phyloP scores from a whole-genome alignment of 1,284 basidiomycete genomes.

The Fomitopsis pinicola region DNA sequence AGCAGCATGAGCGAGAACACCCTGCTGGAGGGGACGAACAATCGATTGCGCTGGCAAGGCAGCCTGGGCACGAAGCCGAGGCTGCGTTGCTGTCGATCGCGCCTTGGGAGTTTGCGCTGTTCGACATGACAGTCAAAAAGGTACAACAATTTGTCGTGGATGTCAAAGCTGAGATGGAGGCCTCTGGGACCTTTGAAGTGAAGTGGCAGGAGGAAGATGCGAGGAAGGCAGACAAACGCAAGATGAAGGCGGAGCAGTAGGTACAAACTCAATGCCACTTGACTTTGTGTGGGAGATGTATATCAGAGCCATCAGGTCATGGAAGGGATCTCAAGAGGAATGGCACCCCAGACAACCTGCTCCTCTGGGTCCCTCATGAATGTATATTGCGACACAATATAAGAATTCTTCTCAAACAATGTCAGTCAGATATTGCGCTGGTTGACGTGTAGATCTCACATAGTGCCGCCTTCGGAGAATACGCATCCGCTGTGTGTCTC shows the following conservation, averaged over 20 bases:
- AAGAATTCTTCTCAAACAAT: too few relatives aligned
- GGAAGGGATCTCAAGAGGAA: too few relatives aligned
- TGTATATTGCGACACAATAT: too few relatives aligned
- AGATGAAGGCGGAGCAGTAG: neutral
- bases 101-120: slow-evolving; percentile 24
- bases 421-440: neutral
- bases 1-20: slow-evolving; percentile 3
- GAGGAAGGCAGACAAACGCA: slow-evolving; percentile 11
- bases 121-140: slow-evolving; percentile 23
- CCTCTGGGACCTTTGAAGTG: slow-evolving; percentile 15
- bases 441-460: neutral
- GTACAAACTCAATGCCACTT: neutral
- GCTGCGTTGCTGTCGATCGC: slow-evolving; percentile 1
- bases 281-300: too few relatives aligned
- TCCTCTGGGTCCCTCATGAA: too few relatives aligned
- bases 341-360: too few relatives aligned
- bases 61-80: neutral
- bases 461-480: neutral
- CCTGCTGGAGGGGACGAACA: neutral
- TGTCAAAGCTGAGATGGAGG: slow-evolving; percentile 25
- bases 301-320: too few relatives aligned
- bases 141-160: slow-evolving; percentile 18
- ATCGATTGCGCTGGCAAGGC: too few relatives aligned
- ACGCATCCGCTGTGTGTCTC: slow-evolving; percentile 6
- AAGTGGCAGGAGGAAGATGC: slow-evolving; percentile 20